Base-by-base conservation (phyloP, 257 asterid species). In the Solanum peruvianum region DNA sequence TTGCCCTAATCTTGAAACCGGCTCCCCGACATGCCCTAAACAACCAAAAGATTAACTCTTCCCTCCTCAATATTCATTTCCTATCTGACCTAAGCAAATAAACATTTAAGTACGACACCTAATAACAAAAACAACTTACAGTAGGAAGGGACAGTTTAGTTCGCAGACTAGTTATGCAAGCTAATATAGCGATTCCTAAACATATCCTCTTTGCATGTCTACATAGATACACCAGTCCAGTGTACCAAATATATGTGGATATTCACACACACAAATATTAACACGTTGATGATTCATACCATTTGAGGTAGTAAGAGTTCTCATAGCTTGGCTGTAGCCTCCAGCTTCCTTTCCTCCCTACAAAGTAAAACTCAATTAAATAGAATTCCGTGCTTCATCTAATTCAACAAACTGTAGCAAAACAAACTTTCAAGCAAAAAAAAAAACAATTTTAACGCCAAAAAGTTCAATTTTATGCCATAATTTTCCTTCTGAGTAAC, bases 11-110 rank as follows among this genome's bases (percentile, higher is more conserved):
- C 91, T 89, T 31, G 87, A 60, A 62, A 69, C 39, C 11, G 91
- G 87, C 85, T 85, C 80, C 87, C 71, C 49, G 76, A 80, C 69
- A 88, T 69, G 87, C 82, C 92, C 96, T 91, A 87, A 89, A 91
- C 84, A 89, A 14, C 82, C 86, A 87, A 84, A 72, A 33, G 82
- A 85, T 82, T 35, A 49, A 49, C 69, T 42, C 37, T 70, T 69
- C 27, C 15, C 82, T 67, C 87, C 82, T 81, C 75, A 39, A 62
- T 81, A 80, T 45, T 29, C 69, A 81, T 49, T 81, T 18, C 44
- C 69, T 47, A 47, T 80, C 25, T 80, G 85, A 80, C 85, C 84
- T 80, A 47, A 47, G 29, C 42, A 49, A 80, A 29, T 80, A 18
- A 27, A 81, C 25, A 49, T 31, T 16, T 4, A 33, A 47, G 67